These are phyloP conservation scores for Arachis monticola DNA, from an alignment of 331 rosid species.

Conservation along the genomic window DNA sequence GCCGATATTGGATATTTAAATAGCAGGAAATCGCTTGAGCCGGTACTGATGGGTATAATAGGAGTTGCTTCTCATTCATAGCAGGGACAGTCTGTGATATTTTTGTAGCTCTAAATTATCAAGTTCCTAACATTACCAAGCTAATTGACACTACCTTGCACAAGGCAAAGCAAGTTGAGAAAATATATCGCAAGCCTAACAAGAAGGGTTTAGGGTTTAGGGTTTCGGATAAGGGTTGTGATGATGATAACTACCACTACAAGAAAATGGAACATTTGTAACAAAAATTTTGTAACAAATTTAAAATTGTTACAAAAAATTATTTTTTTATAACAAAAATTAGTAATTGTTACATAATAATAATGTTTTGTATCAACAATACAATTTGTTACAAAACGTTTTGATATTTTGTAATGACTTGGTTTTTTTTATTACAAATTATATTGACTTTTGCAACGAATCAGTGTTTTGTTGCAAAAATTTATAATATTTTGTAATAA, in stretches of 20 bases:
- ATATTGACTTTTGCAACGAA: no score
- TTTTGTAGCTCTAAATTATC: constrained; percentile 62
- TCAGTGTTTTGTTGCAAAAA: no score
- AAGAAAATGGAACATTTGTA: no score
- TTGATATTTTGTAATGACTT: no score
- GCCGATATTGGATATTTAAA: constrained; percentile 12
- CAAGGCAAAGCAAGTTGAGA: constrained; percentile 63
- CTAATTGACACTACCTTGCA: constrained; percentile 50
- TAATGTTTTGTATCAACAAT: no score
- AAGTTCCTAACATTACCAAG: constrained; percentile 69
- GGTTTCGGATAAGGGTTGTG: constrained; percentile 10
- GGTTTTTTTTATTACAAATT: no score
- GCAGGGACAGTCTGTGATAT: constrained; percentile 55
- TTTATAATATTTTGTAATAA: no score
- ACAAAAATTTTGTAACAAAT: no score
- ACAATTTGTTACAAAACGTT: no score
- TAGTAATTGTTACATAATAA: no score
- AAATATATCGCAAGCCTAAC: constrained; percentile 69
- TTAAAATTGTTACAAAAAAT: no score
- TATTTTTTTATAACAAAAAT: no score
- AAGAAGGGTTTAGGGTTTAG: constrained; percentile 27
- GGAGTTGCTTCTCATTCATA: constrained; percentile 61
- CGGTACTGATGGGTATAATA: constrained; percentile 56
- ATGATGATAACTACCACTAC: constrained; percentile 41
- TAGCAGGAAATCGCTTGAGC: constrained; percentile 21